Percentiles rank a stretch among this genome's conserved stretches.
Conservation (phyloP, 2,329 filamentous ascomycete species). For the Atkinsonella hypoxylon region DNA sequence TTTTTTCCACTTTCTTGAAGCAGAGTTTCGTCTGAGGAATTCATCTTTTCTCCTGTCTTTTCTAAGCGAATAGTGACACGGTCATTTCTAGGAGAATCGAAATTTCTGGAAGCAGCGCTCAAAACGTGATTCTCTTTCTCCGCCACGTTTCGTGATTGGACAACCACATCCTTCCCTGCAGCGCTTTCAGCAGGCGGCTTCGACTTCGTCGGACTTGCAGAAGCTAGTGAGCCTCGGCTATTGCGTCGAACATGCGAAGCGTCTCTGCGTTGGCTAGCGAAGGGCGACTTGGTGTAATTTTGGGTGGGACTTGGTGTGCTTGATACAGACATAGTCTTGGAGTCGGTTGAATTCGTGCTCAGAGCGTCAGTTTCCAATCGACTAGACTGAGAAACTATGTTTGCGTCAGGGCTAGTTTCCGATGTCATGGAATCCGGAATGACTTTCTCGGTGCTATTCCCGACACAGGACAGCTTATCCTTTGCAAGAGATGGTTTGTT, state of each 20-base stretch:
- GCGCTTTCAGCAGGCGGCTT: background rate
- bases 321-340: constrained; percentile 1
- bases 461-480: background rate
- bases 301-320: background rate
- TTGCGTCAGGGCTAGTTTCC: background rate
- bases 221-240: background rate
- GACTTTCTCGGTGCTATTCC: background rate
- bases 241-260: background rate
- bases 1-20: background rate
- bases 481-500: constrained; percentile 2
- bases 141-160: background rate
- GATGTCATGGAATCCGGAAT: background rate
- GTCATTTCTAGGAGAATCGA: constrained; percentile 1
- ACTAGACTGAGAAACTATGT: background rate
- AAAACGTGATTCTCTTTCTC: background rate
- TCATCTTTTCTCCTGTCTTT: background rate
- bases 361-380: background rate
- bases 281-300: background rate
- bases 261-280: background rate
- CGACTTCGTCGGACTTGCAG: background rate
- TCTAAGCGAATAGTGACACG: background rate
- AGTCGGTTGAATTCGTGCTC: constrained; percentile 1
- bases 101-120: background rate
- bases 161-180: background rate
- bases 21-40: background rate